phyloP scores from a whole-genome alignment of 23 red algal genomes.

The Gracilaria caudata region DNA sequence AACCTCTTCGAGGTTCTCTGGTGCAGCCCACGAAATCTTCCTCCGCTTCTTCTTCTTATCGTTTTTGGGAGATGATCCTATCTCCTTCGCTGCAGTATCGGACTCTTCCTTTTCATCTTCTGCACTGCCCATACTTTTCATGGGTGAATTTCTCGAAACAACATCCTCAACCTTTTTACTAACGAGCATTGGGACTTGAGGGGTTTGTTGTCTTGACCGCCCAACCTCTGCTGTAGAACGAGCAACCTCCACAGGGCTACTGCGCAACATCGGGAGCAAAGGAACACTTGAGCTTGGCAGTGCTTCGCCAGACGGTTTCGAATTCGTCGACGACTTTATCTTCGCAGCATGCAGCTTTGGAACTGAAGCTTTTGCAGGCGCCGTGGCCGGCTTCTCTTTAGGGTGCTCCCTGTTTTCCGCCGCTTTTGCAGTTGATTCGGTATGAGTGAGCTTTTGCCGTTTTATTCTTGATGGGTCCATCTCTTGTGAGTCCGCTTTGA shows the following conservation, averaged over 20 bases:
- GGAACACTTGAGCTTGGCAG: neutral
- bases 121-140: neutral
- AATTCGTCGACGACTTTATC: neutral
- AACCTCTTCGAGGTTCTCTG: conserved; percentile 60
- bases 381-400: neutral
- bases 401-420: neutral
- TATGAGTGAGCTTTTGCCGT: conserved; percentile 12
- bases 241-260: conserved; percentile 32
- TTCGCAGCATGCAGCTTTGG: neutral
- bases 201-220: neutral
- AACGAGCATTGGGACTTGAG: conserved; percentile 13
- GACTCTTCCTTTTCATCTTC: neutral
- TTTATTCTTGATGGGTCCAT: conserved; percentile 1
- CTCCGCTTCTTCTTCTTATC: conserved; percentile 52
- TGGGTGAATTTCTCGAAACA: neutral
- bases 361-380: neutral
- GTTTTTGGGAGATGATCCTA: neutral
- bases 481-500: neutral
- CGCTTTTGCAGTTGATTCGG: neutral
- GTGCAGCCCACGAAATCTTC: conserved; percentile 50
- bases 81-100: neutral
- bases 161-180: conserved; percentile 48
- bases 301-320: neutral
- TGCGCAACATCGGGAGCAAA: conserved; percentile 24
- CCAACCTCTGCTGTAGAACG: neutral